These are phyloP conservation scores for Cladosporium sp. DNA, from an alignment of 2,329 filamentous ascomycete species.

Conservation along the genomic window DNA sequence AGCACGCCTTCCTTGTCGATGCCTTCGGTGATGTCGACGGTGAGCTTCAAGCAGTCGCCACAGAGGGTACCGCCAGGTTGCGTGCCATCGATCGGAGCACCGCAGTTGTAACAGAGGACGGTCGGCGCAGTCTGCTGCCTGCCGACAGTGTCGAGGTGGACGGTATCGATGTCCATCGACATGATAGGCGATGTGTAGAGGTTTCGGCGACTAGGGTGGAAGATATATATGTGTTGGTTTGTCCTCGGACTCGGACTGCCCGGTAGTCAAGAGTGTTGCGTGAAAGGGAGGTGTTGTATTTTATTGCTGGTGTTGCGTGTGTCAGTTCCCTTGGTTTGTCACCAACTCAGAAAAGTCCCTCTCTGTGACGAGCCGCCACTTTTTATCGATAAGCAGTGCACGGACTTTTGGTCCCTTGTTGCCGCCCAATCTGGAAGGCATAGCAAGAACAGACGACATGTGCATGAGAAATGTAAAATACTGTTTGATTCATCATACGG, in stretches of 20 bases:
- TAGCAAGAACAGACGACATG: too few species aligned
- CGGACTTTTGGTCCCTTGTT: not conserved
- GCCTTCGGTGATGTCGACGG: slow-evolving; percentile 86
- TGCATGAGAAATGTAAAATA: too few species aligned
- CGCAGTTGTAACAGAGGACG: slow-evolving; percentile 98
- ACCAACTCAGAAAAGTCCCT: slow-evolving; percentile 18
- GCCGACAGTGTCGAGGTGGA: slow-evolving; percentile 27
- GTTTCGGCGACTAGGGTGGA: not conserved
- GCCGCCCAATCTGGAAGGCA: not conserved
- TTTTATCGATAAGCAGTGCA: slow-evolving; percentile 16
- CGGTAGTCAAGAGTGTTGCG: not conserved
- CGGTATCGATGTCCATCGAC: slow-evolving; percentile 42
- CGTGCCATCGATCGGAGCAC: slow-evolving; percentile 91
- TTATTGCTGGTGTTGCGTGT: slow-evolving; percentile 4
- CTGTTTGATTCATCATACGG: too few species aligned
- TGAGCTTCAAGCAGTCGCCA: slow-evolving; percentile 93
- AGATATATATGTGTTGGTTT: not conserved
- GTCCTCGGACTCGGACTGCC: not conserved
- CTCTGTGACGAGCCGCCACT: slow-evolving; percentile 18
- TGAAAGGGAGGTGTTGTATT: not conserved
- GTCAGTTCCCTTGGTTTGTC: slow-evolving; percentile 2
- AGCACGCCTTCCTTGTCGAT: slow-evolving; percentile 88
- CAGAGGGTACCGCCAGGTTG: slow-evolving; percentile 83
- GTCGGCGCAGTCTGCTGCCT: slow-evolving; percentile 44
- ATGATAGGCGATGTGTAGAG: slow-evolving; percentile 26